Percentiles rank a stretch among this genome's conserved stretches.
Conservation (phyloP, 108 stramenopile species). For the Fistulifera solaris region DNA sequence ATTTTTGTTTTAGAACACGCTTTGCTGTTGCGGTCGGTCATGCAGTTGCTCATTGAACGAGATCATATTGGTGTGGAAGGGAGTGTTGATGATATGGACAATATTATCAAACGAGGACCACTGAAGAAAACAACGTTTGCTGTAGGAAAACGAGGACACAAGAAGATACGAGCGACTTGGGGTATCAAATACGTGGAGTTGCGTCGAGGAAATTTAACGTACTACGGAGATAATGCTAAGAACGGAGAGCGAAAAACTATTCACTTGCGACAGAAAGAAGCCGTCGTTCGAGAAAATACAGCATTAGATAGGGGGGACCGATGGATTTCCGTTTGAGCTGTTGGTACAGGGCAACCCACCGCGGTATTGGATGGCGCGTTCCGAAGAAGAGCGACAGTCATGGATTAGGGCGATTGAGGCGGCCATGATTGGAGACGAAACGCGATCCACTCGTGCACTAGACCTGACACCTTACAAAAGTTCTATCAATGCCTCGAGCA, state of each 20-base stretch:
- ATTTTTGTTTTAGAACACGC: constrained; percentile 61
- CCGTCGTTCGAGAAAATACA: constrained; percentile 7
- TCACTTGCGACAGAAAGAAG: constrained; percentile 30
- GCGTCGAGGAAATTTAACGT: constrained; percentile 55
- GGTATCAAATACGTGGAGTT: constrained; percentile 71
- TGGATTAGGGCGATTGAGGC: constrained; percentile 77
- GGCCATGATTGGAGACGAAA: constrained; percentile 62
- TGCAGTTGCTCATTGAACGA: constrained; percentile 54
- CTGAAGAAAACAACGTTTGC: constrained; percentile 49
- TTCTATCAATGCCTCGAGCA: neutral
- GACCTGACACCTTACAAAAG: constrained; percentile 1
- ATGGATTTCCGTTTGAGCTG: constrained; percentile 53
- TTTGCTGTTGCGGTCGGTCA: constrained; percentile 46
- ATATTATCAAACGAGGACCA: constrained; percentile 58
- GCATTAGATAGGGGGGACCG: neutral
- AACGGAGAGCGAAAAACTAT: constrained; percentile 39
- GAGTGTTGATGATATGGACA: constrained; percentile 25
- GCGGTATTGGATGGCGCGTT: constrained; percentile 59
- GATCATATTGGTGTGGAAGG: constrained; percentile 48
- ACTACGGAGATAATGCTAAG: constrained; percentile 28
- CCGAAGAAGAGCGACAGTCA: constrained; percentile 52
- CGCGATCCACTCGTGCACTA: neutral
- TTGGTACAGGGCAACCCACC: constrained; percentile 38
- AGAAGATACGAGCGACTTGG: constrained; percentile 31
- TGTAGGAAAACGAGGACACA: constrained; percentile 6